Base-by-base conservation (phyloP, 352 stramenopile species). In the Pythium pectinolyticum region DNA sequence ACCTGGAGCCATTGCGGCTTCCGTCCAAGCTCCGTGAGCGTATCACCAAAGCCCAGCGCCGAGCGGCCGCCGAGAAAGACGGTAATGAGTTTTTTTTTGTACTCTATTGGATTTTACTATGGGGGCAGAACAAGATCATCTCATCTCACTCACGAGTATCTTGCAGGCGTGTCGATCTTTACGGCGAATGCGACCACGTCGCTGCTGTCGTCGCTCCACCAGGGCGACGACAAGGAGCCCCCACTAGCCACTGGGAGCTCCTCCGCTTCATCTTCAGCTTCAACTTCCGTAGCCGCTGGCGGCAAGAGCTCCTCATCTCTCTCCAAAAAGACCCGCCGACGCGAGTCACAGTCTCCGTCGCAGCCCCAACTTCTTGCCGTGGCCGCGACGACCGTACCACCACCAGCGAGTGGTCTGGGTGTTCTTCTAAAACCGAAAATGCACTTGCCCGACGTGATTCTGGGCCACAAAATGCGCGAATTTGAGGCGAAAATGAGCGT, bases 381-480 rank as follows among this genome's bases (percentile, higher is more conserved):
- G n/a, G n/a, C n/a, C n/a, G n/a, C n/a, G n/a, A n/a, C n/a, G n/a
- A n/a, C n/a, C n/a, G n/a, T 15, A 51, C 28, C 14, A 37, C 6
- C 46, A 4, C 46, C 32, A 53, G 25, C 48, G 5, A 19, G 30
- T 35, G 48, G 27, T n/a, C 10, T 58, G 49, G 12, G n/a, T n/a
- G n/a, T n/a, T n/a, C n/a, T 45, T n/a, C 17, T 24, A 22, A 65
- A 71, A 39, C 65, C 71, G n/a, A 88, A 86, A 60, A 69, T 66
- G 35, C 79, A 90, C 55, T 49, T 90, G 32, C 83, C 83, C 1
- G 80, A 90, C 15, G 78, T 91, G 19, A 75, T 93, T 41, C 47
- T 93, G 40, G 72, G 74, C 56, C 82, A 93, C 67, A 93, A 93
- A 52, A 88, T 90, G 80, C 69, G 83, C 56, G 80, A 89, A 41